Evolutionary conservation across 2,329 filamentous ascomycete genomes (phyloP).

Genomic region (Hypocreales sp.): DNA sequence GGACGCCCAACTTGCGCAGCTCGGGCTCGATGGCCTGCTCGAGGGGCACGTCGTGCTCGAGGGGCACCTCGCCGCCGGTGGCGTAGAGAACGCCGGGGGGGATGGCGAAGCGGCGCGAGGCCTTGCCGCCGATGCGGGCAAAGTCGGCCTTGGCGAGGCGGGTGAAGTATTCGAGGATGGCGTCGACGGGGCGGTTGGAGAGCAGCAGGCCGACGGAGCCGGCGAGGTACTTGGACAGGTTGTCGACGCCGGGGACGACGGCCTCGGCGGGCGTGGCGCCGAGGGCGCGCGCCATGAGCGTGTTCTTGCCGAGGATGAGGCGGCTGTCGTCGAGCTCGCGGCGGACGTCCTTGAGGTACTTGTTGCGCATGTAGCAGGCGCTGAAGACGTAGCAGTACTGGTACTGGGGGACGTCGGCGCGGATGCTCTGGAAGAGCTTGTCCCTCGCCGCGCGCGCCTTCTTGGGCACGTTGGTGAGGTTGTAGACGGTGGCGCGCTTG

Average conservation of each 20-base stretch:
- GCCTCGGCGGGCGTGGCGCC: constrained; percentile 65
- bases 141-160: constrained; percentile 68
- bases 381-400: constrained; percentile 86
- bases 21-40: constrained; percentile 84
- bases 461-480: constrained; percentile 83
- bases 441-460: constrained; percentile 88
- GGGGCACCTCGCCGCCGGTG: constrained; percentile 62
- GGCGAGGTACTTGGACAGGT: constrained; percentile 51
- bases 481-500: constrained; percentile 77
- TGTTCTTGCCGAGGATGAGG: constrained; percentile 97
- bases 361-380: constrained; percentile 97
- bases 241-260: constrained; percentile 62
- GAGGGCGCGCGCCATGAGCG: constrained; percentile 94
- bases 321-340: constrained; percentile 62
- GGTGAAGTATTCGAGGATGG: constrained; percentile 59
- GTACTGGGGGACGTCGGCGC: constrained; percentile 71
- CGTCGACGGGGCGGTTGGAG: constrained; percentile 57
- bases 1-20: constrained; percentile 76
- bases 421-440: constrained; percentile 76
- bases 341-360: constrained; percentile 81
- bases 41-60: constrained; percentile 71
- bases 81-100: constrained; percentile 73
- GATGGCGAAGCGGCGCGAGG: constrained; percentile 62
- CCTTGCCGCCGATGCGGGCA: constrained; percentile 69
- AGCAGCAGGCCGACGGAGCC: constrained; percentile 85